Evolutionary conservation across 225 moss, liverwort and hornwort species (phyloP), one percentile per base, ranked within the genome.

Genomic region (Antitrichia curtipendula): DNA sequence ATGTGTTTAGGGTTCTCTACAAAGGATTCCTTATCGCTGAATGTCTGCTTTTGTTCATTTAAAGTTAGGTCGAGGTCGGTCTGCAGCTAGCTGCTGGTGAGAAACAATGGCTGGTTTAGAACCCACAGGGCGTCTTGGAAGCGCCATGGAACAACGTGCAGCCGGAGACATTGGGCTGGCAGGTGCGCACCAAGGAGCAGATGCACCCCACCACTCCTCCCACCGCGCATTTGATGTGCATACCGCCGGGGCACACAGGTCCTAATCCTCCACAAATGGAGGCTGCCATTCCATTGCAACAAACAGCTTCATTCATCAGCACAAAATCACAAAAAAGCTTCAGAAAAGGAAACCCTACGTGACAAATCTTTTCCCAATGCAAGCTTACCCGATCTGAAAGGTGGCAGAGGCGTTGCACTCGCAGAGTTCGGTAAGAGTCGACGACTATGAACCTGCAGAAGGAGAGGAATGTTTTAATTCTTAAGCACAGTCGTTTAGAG

Each of bases 151-250:
- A 69, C 86, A 91, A 81, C 83, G 80, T 89, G 89, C 93, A 93
- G 34, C 89, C 90, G 20, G 91, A 87, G 76, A 93, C 90, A 34
- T 87, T 83, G 70, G 93, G 90, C 75, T 93, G 90, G 75, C 93
- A 93, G 38, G 87, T 80, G 75, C 27, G 88, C 52, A 93, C 90
- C 84, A 91, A 77, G 38, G 91, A 47, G 40, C 90, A 93, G 60
- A 90, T 91, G 81, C 93, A 93, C 8, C 93, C 91, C 38, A 90
- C 93, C n/a, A 87, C 77, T 54, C 93, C 93, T 49, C 93, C 89
- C 81, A 90, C 87, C 25, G 36, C 41, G 58, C 93, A 93, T 59
- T 93, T 90, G 71, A 93, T 90, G 75, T 86, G 90, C 56, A 93
- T 57, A 41, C 89, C 90, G 36, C 75, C 79, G 6, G 88, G 79